These are phyloP conservation scores for Gossypium lobatum DNA, from an alignment of 441 rosid species.

Conservation along the genomic window DNA sequence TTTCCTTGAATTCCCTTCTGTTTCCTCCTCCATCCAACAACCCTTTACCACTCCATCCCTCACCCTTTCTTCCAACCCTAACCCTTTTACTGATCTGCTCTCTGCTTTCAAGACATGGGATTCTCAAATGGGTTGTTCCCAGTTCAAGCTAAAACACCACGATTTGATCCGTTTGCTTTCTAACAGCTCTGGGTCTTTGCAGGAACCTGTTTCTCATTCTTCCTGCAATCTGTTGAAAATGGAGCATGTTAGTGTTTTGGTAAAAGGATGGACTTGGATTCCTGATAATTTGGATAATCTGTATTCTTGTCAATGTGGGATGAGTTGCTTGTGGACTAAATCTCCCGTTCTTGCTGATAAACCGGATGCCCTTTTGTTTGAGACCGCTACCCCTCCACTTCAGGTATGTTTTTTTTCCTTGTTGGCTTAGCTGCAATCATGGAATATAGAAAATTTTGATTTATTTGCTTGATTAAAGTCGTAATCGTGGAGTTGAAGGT, in stretches of 20 bases:
- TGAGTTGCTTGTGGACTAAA: slow-evolving; percentile 96
- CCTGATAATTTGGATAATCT: slow-evolving; percentile 89
- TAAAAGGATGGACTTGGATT: slow-evolving; percentile 96
- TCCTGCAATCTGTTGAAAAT: slow-evolving; percentile 51
- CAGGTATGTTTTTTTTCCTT: slow-evolving; percentile 35
- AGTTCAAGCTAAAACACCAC: slow-evolving; percentile 38
- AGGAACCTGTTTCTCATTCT: slow-evolving; percentile 33
- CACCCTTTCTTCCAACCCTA: slow-evolving; percentile 16
- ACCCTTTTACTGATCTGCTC: slow-evolving; percentile 54
- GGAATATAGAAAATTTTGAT: neutral
- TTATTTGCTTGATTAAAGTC: slow-evolving; percentile 2
- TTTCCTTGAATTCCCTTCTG: slow-evolving; percentile 63
- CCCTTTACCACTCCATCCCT: slow-evolving; percentile 6
- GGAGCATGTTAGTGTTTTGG: slow-evolving; percentile 63
- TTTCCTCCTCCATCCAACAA: slow-evolving; percentile 34
- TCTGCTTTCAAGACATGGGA: slow-evolving; percentile 68
- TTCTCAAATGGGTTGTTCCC: slow-evolving; percentile 70
- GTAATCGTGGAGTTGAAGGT: neutral
- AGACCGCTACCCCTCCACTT: slow-evolving; percentile 68
- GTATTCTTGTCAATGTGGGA: slow-evolving; percentile 74
- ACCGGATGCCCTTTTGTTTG: slow-evolving; percentile 82
- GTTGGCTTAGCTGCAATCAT: neutral
- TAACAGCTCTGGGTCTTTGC: slow-evolving; percentile 52
- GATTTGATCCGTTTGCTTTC: slow-evolving; percentile 24
- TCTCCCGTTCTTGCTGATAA: slow-evolving; percentile 73